These are phyloP conservation scores for Aquilaria agallochum DNA, from an alignment of 441 rosid genomes.

Conservation along the genomic window DNA sequence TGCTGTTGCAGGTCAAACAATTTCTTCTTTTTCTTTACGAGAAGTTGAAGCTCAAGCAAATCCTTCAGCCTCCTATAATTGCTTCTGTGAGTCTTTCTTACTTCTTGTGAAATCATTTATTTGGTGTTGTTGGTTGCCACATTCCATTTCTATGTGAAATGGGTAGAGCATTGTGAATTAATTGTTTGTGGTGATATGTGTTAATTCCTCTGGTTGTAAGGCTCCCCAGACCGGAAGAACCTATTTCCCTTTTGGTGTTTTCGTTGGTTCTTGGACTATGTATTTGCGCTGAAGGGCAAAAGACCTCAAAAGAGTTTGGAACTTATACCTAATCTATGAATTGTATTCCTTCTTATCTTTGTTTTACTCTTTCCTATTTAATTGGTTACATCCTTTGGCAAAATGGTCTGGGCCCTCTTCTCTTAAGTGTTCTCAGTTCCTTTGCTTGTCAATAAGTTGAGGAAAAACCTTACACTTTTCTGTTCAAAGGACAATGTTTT, in stretches of 20 bases:
- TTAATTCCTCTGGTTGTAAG: too few relatives aligned
- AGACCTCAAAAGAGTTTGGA: too few relatives aligned
- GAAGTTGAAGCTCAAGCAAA: conserved; percentile 90
- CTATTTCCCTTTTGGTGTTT: too few relatives aligned
- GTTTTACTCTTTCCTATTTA: background rate
- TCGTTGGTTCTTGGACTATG: too few relatives aligned
- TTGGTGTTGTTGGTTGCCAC: too few relatives aligned
- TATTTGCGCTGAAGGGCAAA: too few relatives aligned
- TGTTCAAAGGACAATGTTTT: background rate
- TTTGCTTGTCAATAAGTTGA: background rate
- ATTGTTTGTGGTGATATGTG: too few relatives aligned
- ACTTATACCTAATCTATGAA: too few relatives aligned
- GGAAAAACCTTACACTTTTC: background rate
- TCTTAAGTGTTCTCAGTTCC: background rate
- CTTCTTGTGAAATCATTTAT: background rate
- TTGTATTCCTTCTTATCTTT: too few relatives aligned
- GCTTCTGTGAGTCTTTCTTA: conserved; percentile 69
- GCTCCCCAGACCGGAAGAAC: too few relatives aligned
- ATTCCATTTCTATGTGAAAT: background rate
- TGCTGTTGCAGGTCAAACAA: conserved; percentile 45
- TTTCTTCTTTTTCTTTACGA: conserved; percentile 52
- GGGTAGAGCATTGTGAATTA: background rate
- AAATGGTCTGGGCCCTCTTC: background rate
- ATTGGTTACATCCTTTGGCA: too few relatives aligned
- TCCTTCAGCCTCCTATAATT: conserved; percentile 89